These are phyloP conservation scores for Vitis hybrid DNA, from an alignment of 177 flowering plant species.

Conservation along the genomic window DNA sequence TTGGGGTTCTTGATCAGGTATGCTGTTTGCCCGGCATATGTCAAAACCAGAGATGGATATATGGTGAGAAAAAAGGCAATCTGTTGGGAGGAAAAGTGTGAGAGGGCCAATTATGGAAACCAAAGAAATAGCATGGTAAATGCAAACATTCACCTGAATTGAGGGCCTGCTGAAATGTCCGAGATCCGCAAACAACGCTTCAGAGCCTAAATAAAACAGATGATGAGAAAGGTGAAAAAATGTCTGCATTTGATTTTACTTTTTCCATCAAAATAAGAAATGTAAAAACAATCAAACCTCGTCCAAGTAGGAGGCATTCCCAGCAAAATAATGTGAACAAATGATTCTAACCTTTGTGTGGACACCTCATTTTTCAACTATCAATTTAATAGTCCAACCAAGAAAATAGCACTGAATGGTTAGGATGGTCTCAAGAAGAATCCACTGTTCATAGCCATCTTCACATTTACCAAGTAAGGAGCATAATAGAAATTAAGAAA, in stretches of 20 bases:
- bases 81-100: constrained; percentile 34
- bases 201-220: constrained; percentile 59
- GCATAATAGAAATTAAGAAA: too few species aligned
- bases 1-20: constrained; percentile 72
- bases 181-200: constrained; percentile 93
- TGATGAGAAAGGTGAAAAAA: not conserved
- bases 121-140: not conserved
- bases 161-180: constrained; percentile 80
- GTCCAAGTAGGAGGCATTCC: not conserved
- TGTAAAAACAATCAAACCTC: not conserved
- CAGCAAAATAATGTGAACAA: too few species aligned
- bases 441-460: too few species aligned
- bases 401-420: too few species aligned
- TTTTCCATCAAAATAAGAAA: not conserved
- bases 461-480: too few species aligned
- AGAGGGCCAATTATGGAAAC: constrained; percentile 10
- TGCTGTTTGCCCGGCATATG: constrained; percentile 94
- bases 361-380: too few species aligned
- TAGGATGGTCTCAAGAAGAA: too few species aligned
- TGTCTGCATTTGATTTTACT: not conserved
- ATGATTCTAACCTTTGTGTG: too few species aligned
- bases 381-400: too few species aligned
- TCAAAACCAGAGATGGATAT: constrained; percentile 76
- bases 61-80: constrained; percentile 70
- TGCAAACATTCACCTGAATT: constrained; percentile 51